Evolutionary conservation across 306 rosid genomes (phyloP).

Genomic region (Astragalus membranaceus): DNA sequence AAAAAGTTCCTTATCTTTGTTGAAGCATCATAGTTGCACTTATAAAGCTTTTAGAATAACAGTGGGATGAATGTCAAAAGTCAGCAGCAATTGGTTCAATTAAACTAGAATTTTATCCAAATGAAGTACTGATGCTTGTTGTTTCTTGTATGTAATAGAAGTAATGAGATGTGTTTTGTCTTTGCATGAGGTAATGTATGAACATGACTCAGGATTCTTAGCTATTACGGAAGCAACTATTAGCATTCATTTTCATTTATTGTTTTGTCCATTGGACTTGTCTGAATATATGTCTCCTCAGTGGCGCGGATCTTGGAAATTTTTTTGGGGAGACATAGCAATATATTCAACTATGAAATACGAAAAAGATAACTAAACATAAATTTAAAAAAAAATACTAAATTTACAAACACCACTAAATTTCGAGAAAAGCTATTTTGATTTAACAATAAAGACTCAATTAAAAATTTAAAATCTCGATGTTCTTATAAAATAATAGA

Average conservation of each 20-base stretch:
- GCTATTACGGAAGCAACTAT: slow-evolving; percentile 34
- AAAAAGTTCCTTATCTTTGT: slow-evolving; percentile 45
- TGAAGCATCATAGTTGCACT: slow-evolving; percentile 22
- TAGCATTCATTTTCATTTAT: slow-evolving; percentile 11
- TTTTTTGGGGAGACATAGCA: too few relatives aligned
- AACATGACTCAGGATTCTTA: slow-evolving; percentile 33
- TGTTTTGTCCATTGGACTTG: slow-evolving; percentile 21
- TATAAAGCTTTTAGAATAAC: slow-evolving; percentile 31
- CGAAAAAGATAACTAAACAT: too few relatives aligned
- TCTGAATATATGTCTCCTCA: slow-evolving; percentile 13
- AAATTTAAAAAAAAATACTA: too few relatives aligned
- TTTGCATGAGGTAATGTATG: slow-evolving; percentile 20
- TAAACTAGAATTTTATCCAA: slow-evolving; percentile 25
- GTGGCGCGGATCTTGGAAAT: too few relatives aligned
- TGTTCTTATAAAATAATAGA: too few relatives aligned
- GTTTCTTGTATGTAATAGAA: slow-evolving; percentile 18
- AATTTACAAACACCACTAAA: too few relatives aligned
- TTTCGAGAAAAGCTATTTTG: too few relatives aligned
- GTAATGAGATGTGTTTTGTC: slow-evolving; percentile 24
- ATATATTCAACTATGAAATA: too few relatives aligned
- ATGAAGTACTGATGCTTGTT: slow-evolving; percentile 31
- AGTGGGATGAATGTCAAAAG: slow-evolving; percentile 41
- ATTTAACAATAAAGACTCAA: too few relatives aligned
- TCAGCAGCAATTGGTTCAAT: slow-evolving; percentile 13
- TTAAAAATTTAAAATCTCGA: too few relatives aligned